Evolutionary conservation across 768 basidiomycete species (phyloP), one percentile per base, ranked within the genome.

Genomic region (Tylopilus felleus): DNA sequence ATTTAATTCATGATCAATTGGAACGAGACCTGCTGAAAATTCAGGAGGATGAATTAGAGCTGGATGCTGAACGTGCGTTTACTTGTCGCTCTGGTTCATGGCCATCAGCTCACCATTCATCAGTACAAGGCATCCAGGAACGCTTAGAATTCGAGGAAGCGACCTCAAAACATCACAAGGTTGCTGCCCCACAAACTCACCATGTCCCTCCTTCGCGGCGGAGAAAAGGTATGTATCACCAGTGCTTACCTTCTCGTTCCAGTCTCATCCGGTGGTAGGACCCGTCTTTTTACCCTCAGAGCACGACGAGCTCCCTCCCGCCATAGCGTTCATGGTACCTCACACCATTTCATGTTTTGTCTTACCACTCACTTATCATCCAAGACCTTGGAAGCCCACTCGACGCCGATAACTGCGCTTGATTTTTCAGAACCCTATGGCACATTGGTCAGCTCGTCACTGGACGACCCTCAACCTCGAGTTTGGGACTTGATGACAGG

Each of bases 351-450:
- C 5, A 6, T 46, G 10, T 49, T 38, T 49, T 47, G 29, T 38
- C 31, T n/a, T 28, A n/a, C 33, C 21, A 27, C 58, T 51, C 27
- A 53, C 58, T 63, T 10, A 62, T 55, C 40, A 48, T n/a, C 29
- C 49, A 67, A 95, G 92, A 91, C 93, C 4, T 77, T 98, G 29
- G 79, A 86, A 39, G 83, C 83, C 45, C 96, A 98, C 61, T 77
- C 82, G 1, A 84, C 85, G 1, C 88, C 91, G 0, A 85, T 99
- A 60, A 85, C 86, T 0, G 85, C 93, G 1, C 80, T 99, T 19
- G 97, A 99, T 72, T 92, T 98, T 64, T 92, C 91, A 10, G 96
- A 98, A 66, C 97, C 97, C 6, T 99, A 99, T 63, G 96, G 94
- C 16, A 89, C 86, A 10, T 82, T 98, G 33, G 93, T 98, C 55